phyloP scores from a whole-genome alignment of 164 flowering plant genomes.

The Liriodendron chinense region DNA sequence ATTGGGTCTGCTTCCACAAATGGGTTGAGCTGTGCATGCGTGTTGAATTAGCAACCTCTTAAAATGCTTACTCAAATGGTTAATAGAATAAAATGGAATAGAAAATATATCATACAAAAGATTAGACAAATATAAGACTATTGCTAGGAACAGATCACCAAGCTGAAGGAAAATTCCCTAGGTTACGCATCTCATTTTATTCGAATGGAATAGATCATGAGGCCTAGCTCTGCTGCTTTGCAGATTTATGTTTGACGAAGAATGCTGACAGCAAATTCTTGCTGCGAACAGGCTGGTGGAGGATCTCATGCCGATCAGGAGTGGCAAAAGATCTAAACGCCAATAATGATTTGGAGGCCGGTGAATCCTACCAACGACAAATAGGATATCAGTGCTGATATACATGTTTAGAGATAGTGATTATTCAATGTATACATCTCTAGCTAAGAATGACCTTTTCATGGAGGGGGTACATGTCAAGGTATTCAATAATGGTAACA shows the following conservation, averaged over 20 bases:
- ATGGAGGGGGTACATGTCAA: too few relatives aligned
- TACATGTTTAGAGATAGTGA: too few relatives aligned
- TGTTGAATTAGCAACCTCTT: too few relatives aligned
- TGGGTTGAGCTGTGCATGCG: too few relatives aligned
- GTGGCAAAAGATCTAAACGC: slow-evolving; percentile 56
- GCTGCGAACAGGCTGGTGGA: slow-evolving; percentile 59
- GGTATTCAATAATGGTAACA: background rate
- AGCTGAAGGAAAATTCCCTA: background rate
- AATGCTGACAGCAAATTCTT: slow-evolving; percentile 71
- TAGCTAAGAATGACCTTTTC: background rate
- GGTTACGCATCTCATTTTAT: background rate
- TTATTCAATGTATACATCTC: background rate
- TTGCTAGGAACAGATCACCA: background rate
- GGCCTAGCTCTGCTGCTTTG: slow-evolving; percentile 39
- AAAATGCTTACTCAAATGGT: too few relatives aligned
- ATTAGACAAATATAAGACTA: background rate
- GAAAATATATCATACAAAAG: background rate
- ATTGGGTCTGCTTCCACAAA: too few relatives aligned
- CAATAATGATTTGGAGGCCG: slow-evolving; percentile 35
- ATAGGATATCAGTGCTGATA: too few relatives aligned
- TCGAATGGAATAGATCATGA: slow-evolving; percentile 19
- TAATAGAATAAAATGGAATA: background rate
- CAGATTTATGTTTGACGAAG: slow-evolving; percentile 57
- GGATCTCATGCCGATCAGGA: slow-evolving; percentile 31
- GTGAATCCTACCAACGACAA: slow-evolving; percentile 40